Evolutionary conservation across 805 yeast genomes (phyloP), one percentile per base, ranked within the genome.

Genomic region (Kodamaea nitidulidarum): DNA sequence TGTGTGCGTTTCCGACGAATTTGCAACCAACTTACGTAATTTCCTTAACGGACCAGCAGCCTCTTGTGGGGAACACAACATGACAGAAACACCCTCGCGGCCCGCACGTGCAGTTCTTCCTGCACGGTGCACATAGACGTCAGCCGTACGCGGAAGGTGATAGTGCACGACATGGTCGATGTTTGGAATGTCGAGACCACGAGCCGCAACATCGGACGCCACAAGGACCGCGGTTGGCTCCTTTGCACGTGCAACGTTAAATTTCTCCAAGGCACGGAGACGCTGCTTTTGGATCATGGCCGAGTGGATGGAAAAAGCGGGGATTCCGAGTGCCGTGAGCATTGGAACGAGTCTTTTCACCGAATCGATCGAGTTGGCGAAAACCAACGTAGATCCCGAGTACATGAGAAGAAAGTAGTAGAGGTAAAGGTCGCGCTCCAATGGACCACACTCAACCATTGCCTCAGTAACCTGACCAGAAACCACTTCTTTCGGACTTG

Each of bases 101-200:
- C 91, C 93, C 1, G 95, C 97, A 70, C 98, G 83, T 0, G 95
- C 98, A n/a, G 98, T 93, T 75, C 98, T 81, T 45, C 98, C 98
- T 1, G 96, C 86, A 60, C 98, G 76, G 63, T 93, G 98, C 50
- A 93, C 81, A 56, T 93, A 93, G 36, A 88, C 80, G 55, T 93
- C 98, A 0, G 97, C 97, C 11, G 95, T 73, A 46, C 98, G 73
- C 8, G 98, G 98, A 45, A 93, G 71, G 62, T 93, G 97, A 56
- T 91, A 93, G 61, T 93, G 98, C 15, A 91, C 85, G 35, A 93
- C 98, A 60, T 93, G 98, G 51, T 88, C 82, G 37, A 93, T 90
- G 34, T 75, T 76, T 2, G 95, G 84, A 39, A 93, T 88, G 70
- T 93, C 98, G 43, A 93, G 73, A 43, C 98, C 98, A 70, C 98